Base-by-base conservation (phyloP, 345 rosid species). In the Tarenaya hassleriana region DNA sequence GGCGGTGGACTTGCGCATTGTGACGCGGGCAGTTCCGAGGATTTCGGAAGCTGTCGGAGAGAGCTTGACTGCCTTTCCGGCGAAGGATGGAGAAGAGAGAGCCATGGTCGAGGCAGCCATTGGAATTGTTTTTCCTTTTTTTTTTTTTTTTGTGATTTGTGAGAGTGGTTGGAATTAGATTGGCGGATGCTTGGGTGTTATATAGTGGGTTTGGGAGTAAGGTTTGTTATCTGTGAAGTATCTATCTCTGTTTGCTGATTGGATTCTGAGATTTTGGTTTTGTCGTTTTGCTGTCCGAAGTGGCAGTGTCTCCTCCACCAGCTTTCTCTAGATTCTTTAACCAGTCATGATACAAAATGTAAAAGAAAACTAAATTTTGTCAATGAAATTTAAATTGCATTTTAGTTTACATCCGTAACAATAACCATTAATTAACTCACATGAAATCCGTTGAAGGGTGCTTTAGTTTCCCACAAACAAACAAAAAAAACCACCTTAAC, bases 91-190 rank as follows among this genome's bases (percentile, higher is more conserved):
- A 64, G 95, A 86, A 42, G 91, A 82, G 35, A 86, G 83, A 13
- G 82, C 80, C 84, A 78, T 78, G 6, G 91, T 70, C 1, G 91
- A 64, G 45, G 88, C 67, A 1, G 95, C 85, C 88, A 76, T 78
- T 56, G 56, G 31, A 7, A 10, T 14, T 4, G 1, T 19, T 7
- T 10, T 15, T 19, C 34, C 27, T 40, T 29, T 8, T 10, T 20
- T 5, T 15, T 27, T 21, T 29, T 37, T 4, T 12, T 21, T 17
- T 16, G 45, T 37, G 34, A 48, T 41, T 49, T 34, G 17, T 47
- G 52, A 55, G 50, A 61, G 63, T 51, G 73, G 41, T 58, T 31
- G 34, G 7, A n/a, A 50, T 27, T 2, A 11, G 18, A 50, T 27
- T 2, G 13, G 18, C 4, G 16, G 16, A 1, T 57, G 34, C 2